Percentiles rank a stretch among this genome's conserved stretches.
phyloP scores from a whole-genome alignment of 139 green algal genomes.

The Desmodesmus armatus region DNA sequence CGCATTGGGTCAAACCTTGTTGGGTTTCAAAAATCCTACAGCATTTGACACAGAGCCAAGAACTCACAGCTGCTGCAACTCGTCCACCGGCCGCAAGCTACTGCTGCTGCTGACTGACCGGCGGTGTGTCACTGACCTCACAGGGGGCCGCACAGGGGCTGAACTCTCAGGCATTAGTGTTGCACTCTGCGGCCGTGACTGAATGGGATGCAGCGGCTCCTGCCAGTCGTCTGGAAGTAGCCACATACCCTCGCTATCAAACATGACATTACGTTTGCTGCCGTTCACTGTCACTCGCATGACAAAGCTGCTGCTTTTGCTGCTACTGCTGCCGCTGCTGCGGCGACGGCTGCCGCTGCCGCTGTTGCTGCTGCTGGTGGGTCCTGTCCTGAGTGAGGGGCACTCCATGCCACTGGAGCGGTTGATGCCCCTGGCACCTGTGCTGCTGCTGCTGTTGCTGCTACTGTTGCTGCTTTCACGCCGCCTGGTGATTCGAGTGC shows the following conservation, averaged over 20 bases:
- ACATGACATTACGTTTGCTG: no score
- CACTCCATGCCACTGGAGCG: constrained; percentile 36
- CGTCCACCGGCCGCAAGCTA: no score
- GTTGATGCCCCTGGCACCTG: constrained; percentile 27
- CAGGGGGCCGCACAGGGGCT: no score
- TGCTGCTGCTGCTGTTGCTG: constrained; percentile 33
- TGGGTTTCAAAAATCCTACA: not conserved
- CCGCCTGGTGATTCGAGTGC: not conserved
- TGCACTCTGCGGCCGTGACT: not conserved
- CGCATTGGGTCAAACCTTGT: not conserved
- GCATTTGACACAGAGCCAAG: not conserved
- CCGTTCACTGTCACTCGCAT: no score
- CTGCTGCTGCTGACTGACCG: no score
- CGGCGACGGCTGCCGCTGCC: constrained; percentile 11
- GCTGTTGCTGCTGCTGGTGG: constrained; percentile 33
- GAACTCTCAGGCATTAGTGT: no score
- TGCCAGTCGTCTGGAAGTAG: no score
- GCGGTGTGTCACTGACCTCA: no score
- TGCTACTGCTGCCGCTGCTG: not conserved
- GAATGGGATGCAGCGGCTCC: no score
- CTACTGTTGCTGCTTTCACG: constrained; percentile 25
- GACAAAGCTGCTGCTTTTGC: not conserved
- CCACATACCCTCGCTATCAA: no score
- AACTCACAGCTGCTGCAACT: not conserved
- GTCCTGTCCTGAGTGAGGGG: constrained; percentile 28